Evolutionary conservation across 2,329 filamentous ascomycete genomes (phyloP).

Genomic region (Scolecobasidium constrictum): DNA sequence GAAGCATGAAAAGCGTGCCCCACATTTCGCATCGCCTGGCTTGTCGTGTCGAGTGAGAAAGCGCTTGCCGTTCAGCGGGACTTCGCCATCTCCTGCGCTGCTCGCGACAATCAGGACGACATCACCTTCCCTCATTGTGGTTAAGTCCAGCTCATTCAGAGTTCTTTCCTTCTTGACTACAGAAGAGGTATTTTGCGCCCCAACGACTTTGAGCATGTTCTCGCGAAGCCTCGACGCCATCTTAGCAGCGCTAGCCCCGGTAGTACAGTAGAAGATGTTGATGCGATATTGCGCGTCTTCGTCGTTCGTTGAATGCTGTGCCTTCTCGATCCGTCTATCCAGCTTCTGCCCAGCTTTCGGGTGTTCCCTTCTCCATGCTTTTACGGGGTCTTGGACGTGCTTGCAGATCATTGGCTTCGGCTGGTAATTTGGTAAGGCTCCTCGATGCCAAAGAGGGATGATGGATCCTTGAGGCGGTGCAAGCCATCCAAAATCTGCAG

Average conservation of each 20-base stretch:
- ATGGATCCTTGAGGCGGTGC: conserved; percentile 19
- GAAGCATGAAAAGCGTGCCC: conserved; percentile 12
- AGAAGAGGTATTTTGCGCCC: not conserved
- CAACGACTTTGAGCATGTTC: conserved; percentile 11
- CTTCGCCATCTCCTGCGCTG: conserved; percentile 14
- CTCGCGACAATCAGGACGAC: conserved; percentile 14
- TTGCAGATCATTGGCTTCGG: conserved; percentile 20
- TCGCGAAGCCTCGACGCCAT: conserved; percentile 7
- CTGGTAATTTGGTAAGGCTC: conserved; percentile 19
- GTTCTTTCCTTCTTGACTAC: not conserved
- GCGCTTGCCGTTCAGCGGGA: conserved; percentile 13
- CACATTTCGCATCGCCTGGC: not conserved
- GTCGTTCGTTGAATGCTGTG: too few species aligned
- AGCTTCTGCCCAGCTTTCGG: too few species aligned
- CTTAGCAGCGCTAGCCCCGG: conserved; percentile 8
- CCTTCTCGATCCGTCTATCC: too few species aligned
- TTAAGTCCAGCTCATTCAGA: conserved; percentile 6
- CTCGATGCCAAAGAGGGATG: conserved; percentile 18
- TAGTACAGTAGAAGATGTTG: conserved; percentile 9
- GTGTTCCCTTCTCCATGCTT: conserved; percentile 15
- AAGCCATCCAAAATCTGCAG: conserved; percentile 18
- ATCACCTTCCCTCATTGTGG: conserved; percentile 8
- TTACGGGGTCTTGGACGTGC: conserved; percentile 18
- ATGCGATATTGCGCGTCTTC: too few species aligned
- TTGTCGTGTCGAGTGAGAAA: conserved; percentile 9